Evolutionary conservation across 176 grass and related monocot species (phyloP), one percentile per base, ranked within the genome.

Genomic region (Carex pumila): DNA sequence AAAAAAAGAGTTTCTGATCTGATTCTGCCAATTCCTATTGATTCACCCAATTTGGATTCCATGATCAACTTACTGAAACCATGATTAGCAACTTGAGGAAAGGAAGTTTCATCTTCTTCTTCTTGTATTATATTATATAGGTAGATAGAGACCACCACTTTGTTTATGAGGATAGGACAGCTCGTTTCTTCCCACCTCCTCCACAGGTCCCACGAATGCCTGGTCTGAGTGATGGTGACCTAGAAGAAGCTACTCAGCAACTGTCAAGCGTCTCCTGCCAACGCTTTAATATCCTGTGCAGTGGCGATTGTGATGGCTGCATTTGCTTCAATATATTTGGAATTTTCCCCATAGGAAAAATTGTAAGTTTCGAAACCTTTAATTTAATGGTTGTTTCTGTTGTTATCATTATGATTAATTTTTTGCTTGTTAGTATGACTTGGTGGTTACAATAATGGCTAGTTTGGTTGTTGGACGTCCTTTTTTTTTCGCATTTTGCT

Each of bases 321-420:
- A 91, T 98, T 88, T 98, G 91, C 89, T 98, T 98, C 89, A 91
- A 88, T 91, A 93, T 98, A 84, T 98, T 98, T 86, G 95, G 92
- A 89, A 98, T 98, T 87, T 95, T 98, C 81, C 95, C 89, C 60
- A 81, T 98, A 79, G 95, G 92, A 89, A 98, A 91, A 82, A 98
- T 98, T 85, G 95, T 98, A 88, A 98, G 89, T 95, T 31, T 79
- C 57, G 65, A 56, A 87, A 86, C 83, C 31, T 86, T 71, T 68
- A 55, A 74, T 60, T 70, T 63, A 63, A 74, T 61, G 54, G 12
- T 86, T 73, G 68, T 32, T 68, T 75, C 79, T 84, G 66, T 84
- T 89, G 75, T 74, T 81, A 66, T 77, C 13, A 31, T 74, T 71
- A 61, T 75, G 15, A 57, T 75, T 21, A 18, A 82, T 71, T 53